Evolutionary conservation across 768 basidiomycete genomes (phyloP).

Genomic region (Chlorophyllum brunneum): DNA sequence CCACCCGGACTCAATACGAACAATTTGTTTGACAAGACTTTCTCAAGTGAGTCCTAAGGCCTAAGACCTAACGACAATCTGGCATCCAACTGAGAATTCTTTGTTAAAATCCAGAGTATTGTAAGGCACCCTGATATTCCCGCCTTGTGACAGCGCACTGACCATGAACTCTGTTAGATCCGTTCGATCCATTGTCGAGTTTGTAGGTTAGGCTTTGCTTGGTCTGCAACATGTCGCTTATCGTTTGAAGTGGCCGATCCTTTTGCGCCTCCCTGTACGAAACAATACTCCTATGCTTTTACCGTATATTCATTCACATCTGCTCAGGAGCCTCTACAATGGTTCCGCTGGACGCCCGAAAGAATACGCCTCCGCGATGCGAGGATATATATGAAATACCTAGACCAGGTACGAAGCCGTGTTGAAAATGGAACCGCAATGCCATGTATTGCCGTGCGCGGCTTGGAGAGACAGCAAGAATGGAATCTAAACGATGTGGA

Average conservation of each 20-base stretch:
- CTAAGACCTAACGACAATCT: background rate
- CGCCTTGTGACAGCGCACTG: background rate
- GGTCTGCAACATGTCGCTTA: background rate
- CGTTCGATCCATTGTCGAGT: background rate
- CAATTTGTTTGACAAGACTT: background rate
- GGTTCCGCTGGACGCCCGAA: conserved; percentile 26
- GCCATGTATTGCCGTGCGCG: conserved; percentile 33
- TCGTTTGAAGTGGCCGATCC: conserved; percentile 11
- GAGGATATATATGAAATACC: conserved; percentile 18
- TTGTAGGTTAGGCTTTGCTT: background rate
- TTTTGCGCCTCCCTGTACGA: conserved; percentile 13
- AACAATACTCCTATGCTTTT: background rate
- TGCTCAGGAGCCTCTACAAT: conserved; percentile 23
- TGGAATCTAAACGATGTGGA: conserved; percentile 39
- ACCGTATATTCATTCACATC: background rate
- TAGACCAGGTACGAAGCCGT: conserved; percentile 21
- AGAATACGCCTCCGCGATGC: conserved; percentile 20
- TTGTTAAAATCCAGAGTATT: background rate
- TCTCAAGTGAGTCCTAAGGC: conserved; percentile 8
- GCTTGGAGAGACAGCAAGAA: conserved; percentile 35
- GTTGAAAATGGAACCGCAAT: conserved; percentile 20
- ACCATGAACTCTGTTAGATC: conserved; percentile 6
- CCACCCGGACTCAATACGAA: no score
- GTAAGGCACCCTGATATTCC: background rate
- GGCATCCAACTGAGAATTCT: background rate